Evolutionary conservation across 768 basidiomycete species (phyloP).

Genomic region (Lenzites betulinus): DNA sequence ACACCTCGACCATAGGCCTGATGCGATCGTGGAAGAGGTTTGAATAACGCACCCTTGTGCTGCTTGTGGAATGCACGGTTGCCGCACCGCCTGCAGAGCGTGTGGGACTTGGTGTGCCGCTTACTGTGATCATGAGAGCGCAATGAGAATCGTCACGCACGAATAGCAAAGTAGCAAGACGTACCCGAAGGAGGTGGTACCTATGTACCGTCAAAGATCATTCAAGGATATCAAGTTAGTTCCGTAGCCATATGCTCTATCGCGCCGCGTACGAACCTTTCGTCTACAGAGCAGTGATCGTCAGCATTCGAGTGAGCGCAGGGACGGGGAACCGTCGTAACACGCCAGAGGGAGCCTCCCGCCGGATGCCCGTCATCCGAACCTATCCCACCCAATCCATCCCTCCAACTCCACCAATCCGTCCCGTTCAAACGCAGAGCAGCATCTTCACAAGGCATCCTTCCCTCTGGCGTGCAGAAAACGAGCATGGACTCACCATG

Average conservation of each 20-base stretch:
- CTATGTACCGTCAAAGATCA: constrained; percentile 40
- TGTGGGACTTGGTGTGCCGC: constrained; percentile 96
- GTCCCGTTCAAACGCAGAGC: constrained; percentile 22
- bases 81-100: constrained; percentile 96
- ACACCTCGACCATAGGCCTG: no score
- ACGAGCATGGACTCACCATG: constrained; percentile 46
- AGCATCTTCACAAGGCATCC: constrained; percentile 1
- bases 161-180: constrained; percentile 36
- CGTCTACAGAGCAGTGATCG: constrained; percentile 52
- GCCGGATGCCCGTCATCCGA: constrained; percentile 37
- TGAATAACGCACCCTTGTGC: constrained; percentile 78
- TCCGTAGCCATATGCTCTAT: constrained; percentile 2
- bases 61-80: constrained; percentile 96
- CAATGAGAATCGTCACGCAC: background rate
- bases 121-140: constrained; percentile 57
- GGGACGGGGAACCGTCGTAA: constrained; percentile 5
- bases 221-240: constrained; percentile 23
- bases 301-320: constrained; percentile 24
- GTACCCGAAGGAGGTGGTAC: constrained; percentile 95
- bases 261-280: constrained; percentile 65
- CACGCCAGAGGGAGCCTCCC: constrained; percentile 16
- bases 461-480: constrained; percentile 19
- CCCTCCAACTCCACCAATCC: constrained; percentile 27
- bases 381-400: constrained; percentile 35
- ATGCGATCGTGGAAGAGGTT: background rate